phyloP scores from a whole-genome alignment of 768 basidiomycete species.

The Nidula microcarpa region DNA sequence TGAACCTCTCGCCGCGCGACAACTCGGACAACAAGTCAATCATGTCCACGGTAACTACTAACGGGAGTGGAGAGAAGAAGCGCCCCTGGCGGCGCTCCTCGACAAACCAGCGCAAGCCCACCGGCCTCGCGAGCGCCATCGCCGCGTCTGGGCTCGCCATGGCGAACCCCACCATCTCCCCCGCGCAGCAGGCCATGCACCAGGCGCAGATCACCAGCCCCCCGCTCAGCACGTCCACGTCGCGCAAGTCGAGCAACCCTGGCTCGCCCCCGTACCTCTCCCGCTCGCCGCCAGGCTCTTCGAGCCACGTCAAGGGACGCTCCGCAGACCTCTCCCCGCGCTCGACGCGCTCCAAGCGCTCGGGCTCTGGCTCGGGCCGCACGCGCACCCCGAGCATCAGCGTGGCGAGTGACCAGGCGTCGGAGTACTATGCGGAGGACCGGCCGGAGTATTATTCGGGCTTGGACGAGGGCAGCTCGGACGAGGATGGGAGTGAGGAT shows the following conservation, averaged over 20 bases:
- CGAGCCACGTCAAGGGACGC: conserved; percentile 19
- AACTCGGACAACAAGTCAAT: conserved; percentile 16
- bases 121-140: conserved; percentile 64
- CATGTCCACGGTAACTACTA: too few relatives aligned
- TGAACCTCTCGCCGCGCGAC: conserved; percentile 4
- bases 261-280: conserved; percentile 20
- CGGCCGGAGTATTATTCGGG: conserved; percentile 21
- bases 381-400: conserved; percentile 2
- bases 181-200: conserved; percentile 47
- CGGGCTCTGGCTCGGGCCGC: conserved; percentile 2
- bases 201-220: conserved; percentile 33
- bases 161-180: conserved; percentile 50
- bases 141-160: conserved; percentile 67
- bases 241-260: background rate
- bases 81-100: conserved; percentile 31
- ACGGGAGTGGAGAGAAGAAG: conserved; percentile 26
- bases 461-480: conserved; percentile 27
- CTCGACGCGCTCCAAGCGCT: conserved; percentile 10
- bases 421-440: conserved; percentile 26
- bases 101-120: conserved; percentile 41
- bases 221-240: conserved; percentile 8
- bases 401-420: conserved; percentile 22
- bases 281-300: conserved; percentile 19
- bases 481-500: conserved; percentile 21
- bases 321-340: conserved; percentile 27